Conservation (phyloP, 1,139 yeast genomes). For the Hansenula anomala region DNA sequence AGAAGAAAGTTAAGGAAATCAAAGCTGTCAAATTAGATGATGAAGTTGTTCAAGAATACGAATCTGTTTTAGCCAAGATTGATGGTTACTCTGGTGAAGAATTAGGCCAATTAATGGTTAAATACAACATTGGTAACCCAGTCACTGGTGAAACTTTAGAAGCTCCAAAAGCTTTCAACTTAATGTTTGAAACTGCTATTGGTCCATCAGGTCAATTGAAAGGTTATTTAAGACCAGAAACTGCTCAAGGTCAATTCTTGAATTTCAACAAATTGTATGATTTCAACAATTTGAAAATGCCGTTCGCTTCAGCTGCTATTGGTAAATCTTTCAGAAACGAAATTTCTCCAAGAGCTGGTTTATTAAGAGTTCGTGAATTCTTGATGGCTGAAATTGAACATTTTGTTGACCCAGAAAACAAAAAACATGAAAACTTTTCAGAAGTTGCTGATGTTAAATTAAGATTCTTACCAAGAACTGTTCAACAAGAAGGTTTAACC, state of each 20-base stretch:
- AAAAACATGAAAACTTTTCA: slow-evolving; percentile 73
- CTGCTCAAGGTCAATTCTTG: slow-evolving; percentile 98
- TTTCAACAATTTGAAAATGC: slow-evolving; percentile 94
- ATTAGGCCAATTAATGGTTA: slow-evolving; percentile 80
- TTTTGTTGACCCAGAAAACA: slow-evolving; percentile 89
- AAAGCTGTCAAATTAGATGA: slow-evolving; percentile 86
- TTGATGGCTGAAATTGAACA: slow-evolving; percentile 99
- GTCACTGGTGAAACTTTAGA: slow-evolving; percentile 82
- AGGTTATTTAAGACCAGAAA: slow-evolving; percentile 97
- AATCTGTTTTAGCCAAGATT: slow-evolving; percentile 81
- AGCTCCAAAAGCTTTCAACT: slow-evolving; percentile 91
- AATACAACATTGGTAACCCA: slow-evolving; percentile 85
- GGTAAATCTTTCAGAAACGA: slow-evolving; percentile 99
- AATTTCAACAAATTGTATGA: slow-evolving; percentile 92
- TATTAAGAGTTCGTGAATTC: slow-evolving; percentile 96
- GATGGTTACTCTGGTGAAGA: slow-evolving; percentile 94
- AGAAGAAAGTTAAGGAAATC: slow-evolving; percentile 96
- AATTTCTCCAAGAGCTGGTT: slow-evolving; percentile 97
- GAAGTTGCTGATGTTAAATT: slow-evolving; percentile 72
- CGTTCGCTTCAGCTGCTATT: slow-evolving; percentile 97
- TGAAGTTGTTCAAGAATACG: slow-evolving; percentile 71
- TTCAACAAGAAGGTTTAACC: slow-evolving; percentile 83
- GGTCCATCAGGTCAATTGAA: slow-evolving; percentile 97
- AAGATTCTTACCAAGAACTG: slow-evolving; percentile 76
- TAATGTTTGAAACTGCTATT: slow-evolving; percentile 98